phyloP scores from a whole-genome alignment of 805 yeast species.

The Wickerhamomyces alni region DNA sequence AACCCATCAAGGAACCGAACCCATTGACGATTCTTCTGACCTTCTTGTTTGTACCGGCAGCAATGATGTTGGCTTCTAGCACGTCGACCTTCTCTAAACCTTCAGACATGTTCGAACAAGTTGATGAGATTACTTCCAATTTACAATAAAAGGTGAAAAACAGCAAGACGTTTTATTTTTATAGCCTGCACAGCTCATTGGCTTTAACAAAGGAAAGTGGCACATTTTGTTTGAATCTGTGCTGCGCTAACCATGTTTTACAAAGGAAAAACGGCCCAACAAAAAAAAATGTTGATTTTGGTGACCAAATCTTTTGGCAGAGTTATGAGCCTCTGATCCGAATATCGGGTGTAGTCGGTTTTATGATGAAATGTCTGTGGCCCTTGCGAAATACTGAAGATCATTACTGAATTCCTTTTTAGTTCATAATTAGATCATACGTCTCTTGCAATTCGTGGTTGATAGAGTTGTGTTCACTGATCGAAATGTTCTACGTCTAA shows the following conservation, averaged over 20 bases:
- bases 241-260: background rate
- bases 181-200: no score
- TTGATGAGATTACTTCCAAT: background rate
- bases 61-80: constrained; percentile 67
- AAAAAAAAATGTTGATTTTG: constrained; percentile 1
- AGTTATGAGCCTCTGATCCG: background rate
- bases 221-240: no score
- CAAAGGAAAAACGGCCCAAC: background rate
- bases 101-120: constrained; percentile 4
- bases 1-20: constrained; percentile 77
- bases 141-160: background rate
- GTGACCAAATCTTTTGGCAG: background rate
- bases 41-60: constrained; percentile 74
- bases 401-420: no score
- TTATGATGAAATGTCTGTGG: no score
- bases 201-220: no score
- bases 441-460: no score
- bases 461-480: no score
- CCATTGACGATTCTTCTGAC: constrained; percentile 72
- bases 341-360: no score
- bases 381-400: no score
- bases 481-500: no score
- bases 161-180: background rate
- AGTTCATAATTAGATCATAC: no score
- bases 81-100: constrained; percentile 43